Conservation (phyloP, 1,284 basidiomycete genomes). For the Hymenochaete sp. region DNA sequence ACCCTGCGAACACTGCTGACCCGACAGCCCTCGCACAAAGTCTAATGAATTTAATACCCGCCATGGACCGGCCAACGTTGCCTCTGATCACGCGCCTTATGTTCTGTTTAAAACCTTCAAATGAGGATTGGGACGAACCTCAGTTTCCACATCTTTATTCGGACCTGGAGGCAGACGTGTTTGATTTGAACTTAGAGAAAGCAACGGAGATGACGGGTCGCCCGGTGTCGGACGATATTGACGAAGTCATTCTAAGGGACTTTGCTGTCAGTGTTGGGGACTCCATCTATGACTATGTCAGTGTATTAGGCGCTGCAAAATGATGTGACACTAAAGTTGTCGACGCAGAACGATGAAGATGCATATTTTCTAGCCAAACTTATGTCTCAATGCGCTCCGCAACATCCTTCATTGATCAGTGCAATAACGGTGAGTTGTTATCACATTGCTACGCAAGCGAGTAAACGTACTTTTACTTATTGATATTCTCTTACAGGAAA, state of each 20-base stretch:
- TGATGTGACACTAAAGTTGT: conserved; percentile 7
- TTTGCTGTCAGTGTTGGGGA: conserved; percentile 49
- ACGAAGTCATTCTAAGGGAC: conserved; percentile 36
- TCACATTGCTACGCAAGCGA: conserved; percentile 24
- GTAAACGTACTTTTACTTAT: conserved; percentile 7
- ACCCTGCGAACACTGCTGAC: conserved; percentile 51
- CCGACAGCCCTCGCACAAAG: conserved; percentile 53
- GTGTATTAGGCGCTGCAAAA: conserved; percentile 14
- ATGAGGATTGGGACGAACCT: conserved; percentile 67
- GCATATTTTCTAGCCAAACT: conserved; percentile 51
- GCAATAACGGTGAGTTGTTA: conserved; percentile 39
- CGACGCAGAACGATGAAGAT: conserved; percentile 41
- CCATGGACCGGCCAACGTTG: conserved; percentile 44
- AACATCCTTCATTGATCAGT: conserved; percentile 39
- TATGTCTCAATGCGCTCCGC: conserved; percentile 52
- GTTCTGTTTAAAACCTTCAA: conserved; percentile 65
- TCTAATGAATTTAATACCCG: conserved; percentile 48
- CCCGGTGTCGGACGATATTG: conserved; percentile 48
- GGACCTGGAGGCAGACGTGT: conserved; percentile 38
- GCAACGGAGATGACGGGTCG: conserved; percentile 42
- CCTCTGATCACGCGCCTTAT: conserved; percentile 56
- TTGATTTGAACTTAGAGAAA: conserved; percentile 45
- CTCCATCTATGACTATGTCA: conserved; percentile 40
- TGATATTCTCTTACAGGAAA: too few relatives aligned
- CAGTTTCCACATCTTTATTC: conserved; percentile 64